Evolutionary conservation across 129 eudicot genomes (phyloP).

Genomic region (Artemisia argyi): DNA sequence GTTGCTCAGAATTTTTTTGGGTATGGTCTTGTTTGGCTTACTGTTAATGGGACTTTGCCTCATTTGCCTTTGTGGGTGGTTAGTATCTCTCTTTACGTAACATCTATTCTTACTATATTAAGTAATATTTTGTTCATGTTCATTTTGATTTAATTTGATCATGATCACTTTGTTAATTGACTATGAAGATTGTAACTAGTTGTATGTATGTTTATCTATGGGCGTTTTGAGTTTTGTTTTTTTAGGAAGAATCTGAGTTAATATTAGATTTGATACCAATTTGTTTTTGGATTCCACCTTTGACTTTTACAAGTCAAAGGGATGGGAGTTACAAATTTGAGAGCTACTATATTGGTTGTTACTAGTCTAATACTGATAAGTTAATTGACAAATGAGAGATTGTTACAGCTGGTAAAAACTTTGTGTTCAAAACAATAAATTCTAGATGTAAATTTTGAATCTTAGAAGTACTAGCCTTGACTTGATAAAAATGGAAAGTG

Average conservation of each 20-base stretch:
- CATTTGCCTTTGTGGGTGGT: constrained; percentile 70
- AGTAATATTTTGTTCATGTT: no score
- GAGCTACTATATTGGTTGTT: background rate
- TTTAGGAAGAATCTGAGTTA: background rate
- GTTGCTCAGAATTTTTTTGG: constrained; percentile 75
- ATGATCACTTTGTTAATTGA: background rate
- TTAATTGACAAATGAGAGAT: background rate
- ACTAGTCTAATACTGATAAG: background rate
- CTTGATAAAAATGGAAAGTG: background rate
- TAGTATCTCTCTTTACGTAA: constrained; percentile 30
- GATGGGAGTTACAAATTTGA: background rate
- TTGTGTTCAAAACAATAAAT: background rate
- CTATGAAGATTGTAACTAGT: background rate
- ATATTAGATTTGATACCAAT: background rate
- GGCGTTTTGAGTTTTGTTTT: no score
- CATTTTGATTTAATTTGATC: no score
- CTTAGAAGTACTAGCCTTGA: constrained; percentile 18
- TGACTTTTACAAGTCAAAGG: constrained; percentile 25
- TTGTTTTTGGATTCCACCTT: constrained; percentile 11
- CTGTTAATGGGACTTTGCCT: constrained; percentile 50
- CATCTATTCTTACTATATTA: background rate
- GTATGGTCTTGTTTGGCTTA: constrained; percentile 74
- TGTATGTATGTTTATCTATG: no score
- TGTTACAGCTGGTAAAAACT: background rate
- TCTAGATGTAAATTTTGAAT: constrained; percentile 5